Base-by-base conservation (phyloP, 148 eudicot genomes). In the Beta vulgaris region DNA sequence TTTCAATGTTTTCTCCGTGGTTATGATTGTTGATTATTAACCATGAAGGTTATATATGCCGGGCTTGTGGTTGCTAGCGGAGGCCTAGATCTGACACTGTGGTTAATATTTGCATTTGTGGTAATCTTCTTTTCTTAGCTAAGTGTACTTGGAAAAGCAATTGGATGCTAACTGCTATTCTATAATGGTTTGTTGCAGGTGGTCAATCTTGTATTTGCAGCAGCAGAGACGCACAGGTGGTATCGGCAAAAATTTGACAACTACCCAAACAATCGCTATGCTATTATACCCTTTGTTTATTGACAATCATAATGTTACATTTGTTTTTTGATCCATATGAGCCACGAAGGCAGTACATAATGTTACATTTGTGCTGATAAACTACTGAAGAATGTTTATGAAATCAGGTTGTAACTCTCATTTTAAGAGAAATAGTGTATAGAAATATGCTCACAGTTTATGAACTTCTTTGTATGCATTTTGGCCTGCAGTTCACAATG, bases 221-320 rank as follows among this genome's bases (percentile, higher is more conserved):
- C 99, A 29, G 86, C 82, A 55, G 99, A 92, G 75, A 91, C 99
- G 42, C 99, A 92, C 19, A 82, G 87, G 79, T 96, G 99, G 99
- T 96, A 96, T 76, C 83, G 70, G 28, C 84, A 46, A 25, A 96
- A 96, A 78, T 96, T 96, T 19, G 98, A 92, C 42, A 73, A 89
- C 69, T 96, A 96, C 70, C 98, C 99, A 4, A 77, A 76, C 42
- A 62, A 85, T 21, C 86, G 99, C 39, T 73, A 44, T 37, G 90
- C 90, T 25, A 81, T 92, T 13, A 77, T 96, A 57, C 99, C 98
- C 4, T 83, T 81, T 76, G 74, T 87, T 29, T 92, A 85, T 71
- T 89, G 79, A 85, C 19, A 77, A 36, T 49, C 13, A 14, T 19
- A 37, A 11, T 19, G 29, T 28, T 55, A 34, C 13, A 25, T 12